Evolutionary conservation across 1,284 basidiomycete genomes (phyloP), one percentile per base, ranked within the genome.

Genomic region (Cutaneotrichosporon mucoides): DNA sequence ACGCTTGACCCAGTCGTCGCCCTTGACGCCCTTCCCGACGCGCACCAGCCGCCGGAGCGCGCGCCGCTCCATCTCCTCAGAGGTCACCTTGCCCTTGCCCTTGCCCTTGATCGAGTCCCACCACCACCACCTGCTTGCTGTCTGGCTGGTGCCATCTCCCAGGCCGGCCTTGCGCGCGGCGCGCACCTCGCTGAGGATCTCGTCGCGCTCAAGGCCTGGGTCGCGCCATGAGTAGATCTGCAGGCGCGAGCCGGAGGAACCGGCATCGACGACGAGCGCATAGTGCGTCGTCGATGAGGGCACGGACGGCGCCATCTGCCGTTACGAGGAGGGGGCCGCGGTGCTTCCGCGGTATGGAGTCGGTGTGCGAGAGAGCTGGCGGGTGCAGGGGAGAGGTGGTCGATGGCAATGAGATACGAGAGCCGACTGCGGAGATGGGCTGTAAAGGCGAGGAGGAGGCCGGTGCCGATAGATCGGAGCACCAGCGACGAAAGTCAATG

Each of bases 171-270:
- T 48, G 15, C 59, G 56, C 52, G 71, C 68, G 4, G 64, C 63
- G 15, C 55, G 60, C 33, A 76, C 75, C 60, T 75, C 71, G 50
- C 67, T 59, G 13, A 77, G 52, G 38, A 78, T 76, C 65, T 79
- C 77, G 34, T 73, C 71, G 4, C 78, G 70, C 59, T 82, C 80
- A 1, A 83, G 77, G 55, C 84, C 82, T 15, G 92, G 86, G 75
- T 97, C 89, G 65, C 84, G 86, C 95, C 95, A 99, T 71, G 90
- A 93, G 81, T 99, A 99, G 66, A 99, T 92, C 78, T 96, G 94
- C 50, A 98, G 82, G 52, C 96, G 84, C 6, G 94, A 98, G 41
- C 95, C 95, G 10, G 93, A 97, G 72, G 92, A 96, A 65, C 95
- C 95, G 69, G 95, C 95, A 81, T 99, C 95, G 75, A 99, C 89